phyloP scores from a whole-genome alignment of 257 asterid species.

The Leptodermis oblonga region DNA sequence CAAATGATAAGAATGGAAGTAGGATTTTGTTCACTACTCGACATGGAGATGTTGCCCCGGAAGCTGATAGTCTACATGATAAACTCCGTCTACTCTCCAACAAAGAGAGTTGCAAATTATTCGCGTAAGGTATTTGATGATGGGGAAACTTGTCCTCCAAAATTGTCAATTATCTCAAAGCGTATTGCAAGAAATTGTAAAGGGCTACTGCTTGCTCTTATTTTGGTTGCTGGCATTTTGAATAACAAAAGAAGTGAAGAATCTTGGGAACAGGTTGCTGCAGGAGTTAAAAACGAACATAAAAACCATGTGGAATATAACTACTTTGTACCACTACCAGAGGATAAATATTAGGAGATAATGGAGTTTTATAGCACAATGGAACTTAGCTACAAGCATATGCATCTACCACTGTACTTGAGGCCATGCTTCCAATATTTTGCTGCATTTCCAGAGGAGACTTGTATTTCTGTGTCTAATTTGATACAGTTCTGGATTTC shows the following conservation, averaged over 20 bases:
- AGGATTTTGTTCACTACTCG: conserved; percentile 32
- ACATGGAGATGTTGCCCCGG: not conserved
- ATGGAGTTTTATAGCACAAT: not conserved
- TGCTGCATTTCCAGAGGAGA: not conserved
- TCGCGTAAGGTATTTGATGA: not conserved
- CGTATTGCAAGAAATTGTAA: not conserved
- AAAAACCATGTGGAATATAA: not conserved
- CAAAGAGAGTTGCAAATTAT: not conserved
- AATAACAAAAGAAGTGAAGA: not conserved
- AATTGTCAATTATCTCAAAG: not conserved
- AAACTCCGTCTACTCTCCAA: not conserved
- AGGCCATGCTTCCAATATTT: not conserved
- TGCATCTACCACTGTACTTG: not conserved
- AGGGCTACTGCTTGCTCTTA: not conserved
- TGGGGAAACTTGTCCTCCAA: conserved; percentile 2
- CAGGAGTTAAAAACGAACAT: not conserved
- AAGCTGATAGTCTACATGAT: not conserved
- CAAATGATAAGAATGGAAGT: conserved; percentile 24
- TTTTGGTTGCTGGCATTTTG: not conserved
- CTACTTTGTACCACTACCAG: too few relatives aligned
- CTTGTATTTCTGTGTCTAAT: not conserved
- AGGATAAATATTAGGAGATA: too few relatives aligned
- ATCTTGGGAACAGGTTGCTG: not conserved
- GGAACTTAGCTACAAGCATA: not conserved
- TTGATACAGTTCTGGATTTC: conserved; percentile 9